phyloP scores from a whole-genome alignment of 495 filamentous ascomycete species.

The Penicillium fimorum region DNA sequence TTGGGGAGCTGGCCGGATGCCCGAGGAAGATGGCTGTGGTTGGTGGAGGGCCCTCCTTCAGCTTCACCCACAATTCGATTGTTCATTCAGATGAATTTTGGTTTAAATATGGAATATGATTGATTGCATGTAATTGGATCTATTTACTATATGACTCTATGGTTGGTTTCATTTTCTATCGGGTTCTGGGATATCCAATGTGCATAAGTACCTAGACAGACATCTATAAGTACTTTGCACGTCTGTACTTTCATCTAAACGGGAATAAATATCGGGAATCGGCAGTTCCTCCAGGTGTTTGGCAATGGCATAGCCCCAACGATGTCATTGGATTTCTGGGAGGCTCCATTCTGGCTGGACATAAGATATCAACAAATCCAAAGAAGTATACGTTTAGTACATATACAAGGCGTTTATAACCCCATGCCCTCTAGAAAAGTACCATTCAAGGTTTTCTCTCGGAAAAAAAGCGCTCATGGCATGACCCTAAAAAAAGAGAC shows the following conservation, averaged over 20 bases:
- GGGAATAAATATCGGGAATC: slow-evolving; percentile 1
- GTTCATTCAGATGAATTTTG: slow-evolving; percentile 7
- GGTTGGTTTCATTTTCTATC: neutral
- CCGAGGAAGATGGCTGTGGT: slow-evolving; percentile 29
- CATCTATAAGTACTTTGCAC: neutral
- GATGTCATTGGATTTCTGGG: slow-evolving; percentile 21
- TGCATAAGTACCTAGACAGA: neutral
- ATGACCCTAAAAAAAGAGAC: slow-evolving; percentile 14
- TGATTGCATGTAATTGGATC: neutral
- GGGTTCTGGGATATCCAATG: neutral
- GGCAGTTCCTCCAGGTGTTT: slow-evolving; percentile 8
- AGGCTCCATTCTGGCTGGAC: neutral
- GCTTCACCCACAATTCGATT: slow-evolving; percentile 30
- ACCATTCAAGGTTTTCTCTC: neutral
- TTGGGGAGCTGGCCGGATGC: slow-evolving; percentile 29
- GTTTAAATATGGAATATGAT: neutral
- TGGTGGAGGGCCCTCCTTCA: slow-evolving; percentile 25
- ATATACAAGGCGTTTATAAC: neutral
- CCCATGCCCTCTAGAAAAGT: neutral
- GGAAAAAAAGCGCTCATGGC: slow-evolving; percentile 7
- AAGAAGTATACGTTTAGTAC: neutral
- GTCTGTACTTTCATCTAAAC: neutral
- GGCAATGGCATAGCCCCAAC: slow-evolving; percentile 24
- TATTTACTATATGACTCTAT: neutral
- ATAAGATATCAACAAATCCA: slow-evolving; percentile 6